A percentile compares a stretch with the other conserved stretches of the same genome.
Conservation (phyloP, 2,329 filamentous ascomycete genomes). For the Aspergillus hiratsukae region DNA sequence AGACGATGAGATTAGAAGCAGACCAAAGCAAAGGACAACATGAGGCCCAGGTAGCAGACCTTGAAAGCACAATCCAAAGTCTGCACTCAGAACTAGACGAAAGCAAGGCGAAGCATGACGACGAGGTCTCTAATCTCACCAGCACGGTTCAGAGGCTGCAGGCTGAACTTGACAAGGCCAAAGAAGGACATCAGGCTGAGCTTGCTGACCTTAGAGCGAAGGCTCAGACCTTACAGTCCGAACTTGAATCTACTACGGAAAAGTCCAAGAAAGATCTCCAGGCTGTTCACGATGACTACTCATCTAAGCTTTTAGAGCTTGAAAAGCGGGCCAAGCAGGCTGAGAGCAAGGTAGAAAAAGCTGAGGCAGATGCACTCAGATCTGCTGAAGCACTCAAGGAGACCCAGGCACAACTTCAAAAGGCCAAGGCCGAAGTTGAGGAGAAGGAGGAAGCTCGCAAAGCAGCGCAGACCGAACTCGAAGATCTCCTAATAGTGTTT, state of each 20-base stretch:
- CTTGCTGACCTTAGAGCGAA: slow-evolving; percentile 54
- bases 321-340: slow-evolving; percentile 48
- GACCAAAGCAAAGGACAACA: slow-evolving; percentile 55
- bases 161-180: slow-evolving; percentile 32
- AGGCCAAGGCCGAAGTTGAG: slow-evolving; percentile 27
- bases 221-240: slow-evolving; percentile 52
- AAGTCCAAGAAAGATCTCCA: slow-evolving; percentile 54
- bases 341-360: slow-evolving; percentile 23
- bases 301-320: slow-evolving; percentile 40
- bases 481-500: slow-evolving; percentile 77
- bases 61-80: slow-evolving; percentile 56
- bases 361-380: slow-evolving; percentile 38
- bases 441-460: slow-evolving; percentile 61
- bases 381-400: slow-evolving; percentile 54
- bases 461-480: slow-evolving; percentile 66
- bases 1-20: slow-evolving; percentile 49
- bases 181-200: slow-evolving; percentile 49
- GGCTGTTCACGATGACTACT: slow-evolving; percentile 50
- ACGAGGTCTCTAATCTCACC: slow-evolving; percentile 55
- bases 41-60: slow-evolving; percentile 57
- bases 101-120: slow-evolving; percentile 49
- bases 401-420: slow-evolving; percentile 25
- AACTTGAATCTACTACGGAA: slow-evolving; percentile 47
- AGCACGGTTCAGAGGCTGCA: slow-evolving; percentile 56
- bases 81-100: slow-evolving; percentile 48